Base-by-base conservation (phyloP, 192 early-diverging fungal species). In the Gaertneriomyces sp. region DNA sequence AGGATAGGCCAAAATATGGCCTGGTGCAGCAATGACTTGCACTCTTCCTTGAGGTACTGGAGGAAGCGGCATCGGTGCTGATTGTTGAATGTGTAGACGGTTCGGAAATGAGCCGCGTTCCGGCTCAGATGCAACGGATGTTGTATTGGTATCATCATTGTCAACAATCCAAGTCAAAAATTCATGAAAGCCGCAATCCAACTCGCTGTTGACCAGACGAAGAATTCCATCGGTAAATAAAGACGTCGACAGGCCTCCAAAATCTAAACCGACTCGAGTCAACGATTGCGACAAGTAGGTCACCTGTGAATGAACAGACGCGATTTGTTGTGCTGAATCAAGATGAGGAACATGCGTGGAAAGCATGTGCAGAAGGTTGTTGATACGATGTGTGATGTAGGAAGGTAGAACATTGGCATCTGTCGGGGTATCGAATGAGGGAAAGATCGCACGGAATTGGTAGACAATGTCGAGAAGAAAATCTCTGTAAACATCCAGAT, bases 241-340 rank as follows among this genome's bases (percentile, higher is more conserved):
- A 4, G 68, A 61, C 11, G 79, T 80, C 42, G 88, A 76, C 7
- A 87, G 49, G 5, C 75, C 79, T 39, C 91, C 77, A 57, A 92
- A 87, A 71, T 93, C 91, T 19, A 88, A 70, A 3, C 91, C 91
- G 44, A 91, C 84, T 20, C 89, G 73, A 38, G 87, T 88, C 58
- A 93, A 75, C 11, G 88, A 89, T 76, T 90, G 79, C 40, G 90
- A 90, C 66, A 85, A 89, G 62, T 93, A 93, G 84, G 90, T 89
- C 10, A 87, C 75, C 54, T 93, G 90, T 3, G 87, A 87, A 49
- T 87, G 65, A 25, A 92, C 38, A 38, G 38, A 45, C 41, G 44
- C 60, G 8, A 78, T 25, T 17, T 63, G 50, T n/a, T 53, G 76
- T 1, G 81, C 85, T 50, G 90, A 87, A 12, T 74, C 68, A 45